Evolutionary conservation across 768 basidiomycete genomes (phyloP), one percentile per base, ranked within the genome.

Genomic region (Mycena metata): DNA sequence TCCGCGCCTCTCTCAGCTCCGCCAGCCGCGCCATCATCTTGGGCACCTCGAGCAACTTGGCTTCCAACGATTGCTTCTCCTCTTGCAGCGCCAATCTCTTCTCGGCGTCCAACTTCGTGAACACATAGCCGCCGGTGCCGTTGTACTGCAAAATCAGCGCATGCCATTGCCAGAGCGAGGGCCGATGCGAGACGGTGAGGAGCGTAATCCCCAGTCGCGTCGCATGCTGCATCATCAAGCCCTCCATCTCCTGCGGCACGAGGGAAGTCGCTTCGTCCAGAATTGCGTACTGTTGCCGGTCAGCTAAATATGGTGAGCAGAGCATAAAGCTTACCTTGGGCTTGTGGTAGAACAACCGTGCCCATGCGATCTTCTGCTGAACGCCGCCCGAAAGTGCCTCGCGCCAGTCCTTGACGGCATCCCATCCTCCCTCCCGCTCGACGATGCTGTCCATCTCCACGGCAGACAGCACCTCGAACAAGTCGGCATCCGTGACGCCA

Each of bases 351-450:
- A 98, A 99, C 72, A 99, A 79, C 72, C 97, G 83, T 15, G 96
- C 97, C 96, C 97, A 98, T 0, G 97, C 97, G 64, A 99, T 92
- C 81, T 96, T 91, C 80, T 99, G 96, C 78, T 99, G 95, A 78
- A 98, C 97, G 21, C 96, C 96, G 1, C 97, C 96, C 75, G 94
- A 96, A 39, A 99, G 80, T 3, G 93, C 88, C 77, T 98, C 96
- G 69, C 95, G 88, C 97, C 97, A 99, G 75, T 98, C 97, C 54
- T 91, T 86, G n/a, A 87, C 85, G 10, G 85, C 83, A 74, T 94
- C 92, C 96, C 96, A 98, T 15, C 97, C 97, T n/a, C 97, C 97
- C 79, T 99, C 97, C 26, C 96, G 88, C 74, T 95, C 93, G 8
- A 98, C 93, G 54, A 98, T 88, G 74, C 83, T 81, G 45, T 90